Percentiles rank a stretch among this genome's conserved stretches.
Evolutionary conservation across 2,329 filamentous ascomycete species (phyloP).

Genomic region (Ophiostoma pallidulum): DNA sequence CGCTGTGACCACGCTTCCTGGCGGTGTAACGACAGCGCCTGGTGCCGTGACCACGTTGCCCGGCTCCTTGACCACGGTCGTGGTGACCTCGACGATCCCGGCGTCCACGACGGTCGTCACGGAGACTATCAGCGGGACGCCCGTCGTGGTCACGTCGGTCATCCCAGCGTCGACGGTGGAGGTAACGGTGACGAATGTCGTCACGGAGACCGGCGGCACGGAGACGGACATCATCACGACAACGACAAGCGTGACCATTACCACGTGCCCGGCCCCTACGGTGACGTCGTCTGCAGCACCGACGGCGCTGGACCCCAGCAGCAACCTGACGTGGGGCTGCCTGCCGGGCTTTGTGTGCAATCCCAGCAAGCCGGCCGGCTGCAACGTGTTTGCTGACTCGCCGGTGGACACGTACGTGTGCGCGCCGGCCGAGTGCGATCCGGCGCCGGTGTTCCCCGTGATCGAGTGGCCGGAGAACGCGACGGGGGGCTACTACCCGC

Average conservation of each 20-base stretch:
- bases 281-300: too few species aligned
- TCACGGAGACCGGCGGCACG: neutral
- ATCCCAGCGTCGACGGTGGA: constrained; percentile 10
- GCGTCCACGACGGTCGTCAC: constrained; percentile 9
- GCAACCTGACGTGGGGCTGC: constrained; percentile 45
- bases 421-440: constrained; percentile 33
- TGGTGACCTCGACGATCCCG: constrained; percentile 8
- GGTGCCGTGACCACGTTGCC: constrained; percentile 10
- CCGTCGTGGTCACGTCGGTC: constrained; percentile 10
- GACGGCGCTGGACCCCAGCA: constrained; percentile 19
- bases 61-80: constrained; percentile 8
- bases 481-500: constrained; percentile 41
- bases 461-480: constrained; percentile 35
- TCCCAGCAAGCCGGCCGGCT: constrained; percentile 38
- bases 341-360: constrained; percentile 43
- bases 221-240: constrained; percentile 3
- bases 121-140: constrained; percentile 1
- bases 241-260: constrained; percentile 19
- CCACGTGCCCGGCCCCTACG: constrained; percentile 36
- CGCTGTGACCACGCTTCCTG: too few species aligned
- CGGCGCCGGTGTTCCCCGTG: constrained; percentile 28
- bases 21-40: too few species aligned
- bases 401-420: constrained; percentile 40
- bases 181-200: constrained; percentile 11
- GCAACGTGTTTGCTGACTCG: constrained; percentile 41